Base-by-base conservation (phyloP, 2,329 filamentous ascomycete genomes). In the Colletotrichum magnum region DNA sequence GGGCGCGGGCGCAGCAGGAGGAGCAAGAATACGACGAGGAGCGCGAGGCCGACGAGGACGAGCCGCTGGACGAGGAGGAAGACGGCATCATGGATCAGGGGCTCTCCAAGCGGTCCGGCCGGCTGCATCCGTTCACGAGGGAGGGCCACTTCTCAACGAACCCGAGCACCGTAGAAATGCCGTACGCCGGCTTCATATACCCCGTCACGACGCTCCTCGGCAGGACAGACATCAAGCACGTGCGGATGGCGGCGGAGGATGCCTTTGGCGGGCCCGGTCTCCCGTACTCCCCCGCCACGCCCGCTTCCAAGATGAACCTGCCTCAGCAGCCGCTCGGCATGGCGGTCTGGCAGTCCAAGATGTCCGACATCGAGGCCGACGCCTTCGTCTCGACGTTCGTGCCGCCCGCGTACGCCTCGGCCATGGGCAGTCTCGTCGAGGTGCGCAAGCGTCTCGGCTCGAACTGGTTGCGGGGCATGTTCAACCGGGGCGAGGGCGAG, bases 281-380 rank as follows among this genome's bases (percentile, higher is more conserved):
- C 16, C 95, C 95, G 3, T 86, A 92, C 76, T 97, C 94, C 2
- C 90, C 93, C 1, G 87, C 90, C 1, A 95, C 93, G 2, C 91
- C 93, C 0, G 81, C 82, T 39, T 83, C 85, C 16, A 87, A 81
- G 74, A 88, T 82, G 75, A 87, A 82, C 39, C 82, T 87, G 39
- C 85, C 87, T 16, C 92, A 94, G 82, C 88, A 87, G 70, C 85
- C 88, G 0, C 88, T 95, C 32, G 85, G 88, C 1, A 80, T 95
- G 52, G 85, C 90, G 63, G 89, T 92, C 0, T 85, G 86, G 18
- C 88, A 93, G 71, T 83, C 85, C 69, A 86, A 86, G 50, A 94
- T 95, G 92, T 87, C 86, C 2, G 88, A 93, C 63, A 93, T 95
- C 59, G 91, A 95, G 73, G 92, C 90, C 2, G 92, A 95, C 80